Evolutionary conservation across 495 filamentous ascomycete genomes (phyloP), one percentile per base, ranked within the genome.

Genomic region (Penicillium salamii): DNA sequence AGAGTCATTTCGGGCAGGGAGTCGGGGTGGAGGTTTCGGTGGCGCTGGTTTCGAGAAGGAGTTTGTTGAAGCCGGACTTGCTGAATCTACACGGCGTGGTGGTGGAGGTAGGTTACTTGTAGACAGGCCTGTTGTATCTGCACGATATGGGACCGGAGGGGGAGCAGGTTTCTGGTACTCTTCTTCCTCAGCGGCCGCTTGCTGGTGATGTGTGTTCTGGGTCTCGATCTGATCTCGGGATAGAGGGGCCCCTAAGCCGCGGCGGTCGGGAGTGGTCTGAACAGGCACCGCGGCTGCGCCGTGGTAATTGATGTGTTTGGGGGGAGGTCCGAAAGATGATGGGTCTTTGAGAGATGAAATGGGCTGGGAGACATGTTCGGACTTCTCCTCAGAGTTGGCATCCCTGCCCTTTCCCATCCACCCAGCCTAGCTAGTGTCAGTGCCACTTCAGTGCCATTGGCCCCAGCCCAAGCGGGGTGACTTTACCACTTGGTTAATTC

Each of bases 331-430:
- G 65, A 98, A 97, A 11, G 84, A 78, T 0, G 81, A 63, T 2
- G 93, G 92, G 65, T 98, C 93, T 58, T 86, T 85, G 15, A 98
- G 75, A 2, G 86, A 76, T 3, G 83, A 78, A n/a, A 95, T 65
- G 2, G 93, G 92, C 5, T 75, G 71, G 14, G 89, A 81, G 53
- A 79, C 70, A 59, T 86, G 77, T 3, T 77, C 65, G 50, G 55
- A 58, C 12, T 32, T 32, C 14, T 59, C 56, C 32, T 74, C 64
- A 9, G 49, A 47, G 43, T 66, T 63, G 7, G 67, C 40, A 34
- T 75, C 65, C 47, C 77, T 79, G 28, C 77, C 76, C 49, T 79
- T 81, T 3, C 78, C 78, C 64, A 81, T 55, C 52, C 54, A 63
- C 24, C 57, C 57, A 7, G 61, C 61, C 61, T 63, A 40, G 26